Evolutionary conservation across 163 green algal species (phyloP), one percentile per base, ranked within the genome.

Genomic region (Prototheca wickerhamii): DNA sequence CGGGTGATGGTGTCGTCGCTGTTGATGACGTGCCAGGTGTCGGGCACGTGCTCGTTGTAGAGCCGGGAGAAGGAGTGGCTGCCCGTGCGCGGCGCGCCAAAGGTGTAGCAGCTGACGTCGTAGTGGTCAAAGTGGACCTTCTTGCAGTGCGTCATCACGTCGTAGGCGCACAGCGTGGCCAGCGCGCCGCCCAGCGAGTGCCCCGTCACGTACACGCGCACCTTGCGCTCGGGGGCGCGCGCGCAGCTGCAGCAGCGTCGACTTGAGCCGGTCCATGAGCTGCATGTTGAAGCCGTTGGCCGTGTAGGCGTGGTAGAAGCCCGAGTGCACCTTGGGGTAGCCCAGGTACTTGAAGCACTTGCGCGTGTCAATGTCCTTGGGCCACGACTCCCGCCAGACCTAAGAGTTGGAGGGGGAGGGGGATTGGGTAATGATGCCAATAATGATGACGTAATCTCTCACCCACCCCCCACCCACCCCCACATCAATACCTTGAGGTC

Each of bases 141-240:
- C n/a, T 66, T 3, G 40, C 28, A 60, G 21, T 32, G 28, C 28
- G 67, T 58, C 35, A 51, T 42, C 4, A 78, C 42, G 53, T 71
- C 62, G n/a, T 57, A 68, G 3, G 66, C 67, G 26, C 58, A 69
- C 51, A 87, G 58, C 34, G 75, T 82, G n/a, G 81, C 81, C 49
- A 87, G 54, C 1, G 81, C 80, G 7, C 81, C 81, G 4, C 81
- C 81, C 40, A 87, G 56, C 2, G 76, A 83, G 51, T 84, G 76
- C 32, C 73, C 73, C 7, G 73, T 76, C 35, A 75, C 52, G 31
- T 57, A 67, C n/a, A 80, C 57, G 21, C 63, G 74, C 31, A 69
- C 43, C 21, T 7, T 7, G 3, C 28, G 17, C 42, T 29, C 25
- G 31, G 26, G 51, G 26, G 20, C 25, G 51, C 12, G 7, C 51